Base-by-base conservation (phyloP, 1,284 basidiomycete genomes). In the Gymnopus androsaceus region DNA sequence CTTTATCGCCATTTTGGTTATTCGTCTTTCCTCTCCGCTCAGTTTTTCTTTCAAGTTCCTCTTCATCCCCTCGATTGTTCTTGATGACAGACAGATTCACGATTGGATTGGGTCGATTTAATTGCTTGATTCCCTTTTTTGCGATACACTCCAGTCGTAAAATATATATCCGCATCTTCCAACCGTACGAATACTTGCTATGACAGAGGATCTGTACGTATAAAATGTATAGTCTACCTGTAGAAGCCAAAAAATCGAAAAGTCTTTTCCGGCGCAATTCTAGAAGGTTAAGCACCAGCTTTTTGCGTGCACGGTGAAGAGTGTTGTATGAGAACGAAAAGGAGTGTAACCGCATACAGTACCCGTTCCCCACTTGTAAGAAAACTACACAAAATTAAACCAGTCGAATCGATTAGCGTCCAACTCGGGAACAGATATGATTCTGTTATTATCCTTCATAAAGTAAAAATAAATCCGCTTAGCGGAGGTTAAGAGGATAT, bases 41-140 rank as follows among this genome's bases (percentile, higher is more conserved):
- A 49, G 58, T 56, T 61, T 55, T 56, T 52, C 60, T 62, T 61
- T 59, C 64, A 61, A 61, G 62, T 62, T 65, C 53, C 61, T 60
- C 54, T 63, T 25, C 54, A 42, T 30, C 49, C 12, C 31, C 33
- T 17, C 44, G 38, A 38, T 57, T 36, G 45, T 33, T 14, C 19
- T 36, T 48, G 14, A 23, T 47, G 11, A 34, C 17, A n/a, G 30
- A 31, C 45, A 40, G 37, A 40, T n/a, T 40, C 6, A 40, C 6
- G 37, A 14, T 40, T 40, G 37, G 37, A 40, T 21, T 42, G 14
- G 21, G 6, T 42, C 6, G 14, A 7, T 42, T 7, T 42, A 17
- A 11, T 21, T 42, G 40, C 50, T 23, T 50, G 41, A 19, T n/a
- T 50, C 25, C 19, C 34, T 25, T 50, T 21, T 30, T 50, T 11